Evolutionary conservation across 2,329 filamentous ascomycete genomes (phyloP), one percentile per base, ranked within the genome.

Genomic region (Paraphoma sp.): DNA sequence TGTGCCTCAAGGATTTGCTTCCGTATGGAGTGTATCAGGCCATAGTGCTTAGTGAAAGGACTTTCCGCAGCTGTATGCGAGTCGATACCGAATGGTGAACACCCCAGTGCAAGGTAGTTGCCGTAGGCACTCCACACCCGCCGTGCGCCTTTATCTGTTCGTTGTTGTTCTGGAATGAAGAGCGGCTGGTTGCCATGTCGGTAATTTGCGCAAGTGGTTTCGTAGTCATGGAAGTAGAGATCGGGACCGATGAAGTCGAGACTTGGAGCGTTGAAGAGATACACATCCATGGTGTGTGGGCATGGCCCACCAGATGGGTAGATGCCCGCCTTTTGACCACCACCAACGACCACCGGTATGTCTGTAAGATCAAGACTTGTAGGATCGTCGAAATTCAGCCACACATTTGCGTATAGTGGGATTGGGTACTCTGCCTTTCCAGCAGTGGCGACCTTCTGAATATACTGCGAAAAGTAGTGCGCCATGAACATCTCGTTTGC

Each of bases 81-180:
- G 53, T 82, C 80, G 45, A 81, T 79, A 4, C 79, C 67, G 17
- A 72, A 72, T 0, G 69, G 69, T 11, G 55, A 66, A 52, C 53
- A 67, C 6, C 50, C 67, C 9, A 67, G 57, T 11, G 63, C 57
- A 14, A 57, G 64, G 43, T 60, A 67, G 14, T 60, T 68, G 14
- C 60, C 67, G 38, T 71, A 71, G 1, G 68, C 68, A 7, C 58
- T 53, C 69, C 69, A 72, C 6, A 71, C 57, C 1, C 69, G 60
- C 17, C 69, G 57, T 3, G 63, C 64, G 4, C 69, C 69, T 6
- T 67, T 62, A 71, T 81, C 80, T 51, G 84, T 82, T 11, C 82
- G 75, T 5, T 81, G 73, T 61, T 84, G 82, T 68, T 84, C 82
- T 0, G 82, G 82, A 38, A 84, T 83, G 59, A 84, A 83, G 0